Base-by-base conservation (phyloP, 192 early-diverging fungal species). In the Umbelopsis sp. region DNA sequence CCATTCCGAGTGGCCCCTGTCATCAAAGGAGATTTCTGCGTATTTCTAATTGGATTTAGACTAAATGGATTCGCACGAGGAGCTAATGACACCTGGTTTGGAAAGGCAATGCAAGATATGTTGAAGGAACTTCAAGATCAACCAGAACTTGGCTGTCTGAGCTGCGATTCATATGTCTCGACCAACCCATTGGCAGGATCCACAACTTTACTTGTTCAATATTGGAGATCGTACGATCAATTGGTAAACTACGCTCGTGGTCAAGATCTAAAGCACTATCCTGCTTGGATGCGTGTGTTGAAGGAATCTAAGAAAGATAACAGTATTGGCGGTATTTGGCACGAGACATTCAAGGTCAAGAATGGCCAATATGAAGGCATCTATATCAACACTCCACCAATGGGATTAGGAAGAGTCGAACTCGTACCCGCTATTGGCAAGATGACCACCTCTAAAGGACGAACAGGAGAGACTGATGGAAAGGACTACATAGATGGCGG, bases 291-390 rank as follows among this genome's bases (percentile, higher is more conserved):
- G 56, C 56, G 56, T 11, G 17, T 62, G 2, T 0, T 62, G 14
- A 62, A 62, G 56, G 29, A 62, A 8, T 22, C 56, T 32, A 62
- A 32, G n/a, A 4, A 31, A 11, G n/a, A 17, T 34, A 31, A 31
- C 7, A 2, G 14, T 4, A 1, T 2, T 12, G 56, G 25, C 20
- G 56, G 56, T 20, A 62, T 62, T 62, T 62, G 56, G 56, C 56
- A 62, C 26, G 56, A 62, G 17, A 34, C 56, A 29, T 62, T 2
- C 29, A 62, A 62, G 26, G 56, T 62, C 17, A 29, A 31, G n/a
- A 31, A 29, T n/a, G 56, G 56, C 12, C 29, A 62, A 20, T 62
- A 62, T n/a, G 56, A 62, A 31, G 56, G 56, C 29, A 62, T 62
- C 29, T 62, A 62, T 34, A 12, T 62, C 56, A 62, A 62, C 14